Evolutionary conservation across 1,139 yeast genomes (phyloP).

Genomic region (Yamadazyma mexicana): DNA sequence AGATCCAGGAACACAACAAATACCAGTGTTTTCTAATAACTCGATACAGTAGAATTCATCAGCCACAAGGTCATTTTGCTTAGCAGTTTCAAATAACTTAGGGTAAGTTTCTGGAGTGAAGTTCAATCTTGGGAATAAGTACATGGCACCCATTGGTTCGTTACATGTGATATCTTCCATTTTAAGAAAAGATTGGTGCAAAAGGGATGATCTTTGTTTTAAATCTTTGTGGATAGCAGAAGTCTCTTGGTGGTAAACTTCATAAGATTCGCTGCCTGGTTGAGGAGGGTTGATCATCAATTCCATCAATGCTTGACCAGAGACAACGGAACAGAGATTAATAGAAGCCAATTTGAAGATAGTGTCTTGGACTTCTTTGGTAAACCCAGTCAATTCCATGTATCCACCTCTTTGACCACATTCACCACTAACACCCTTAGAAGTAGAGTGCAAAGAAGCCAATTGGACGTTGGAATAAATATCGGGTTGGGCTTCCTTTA

Average conservation of each 20-base stretch:
- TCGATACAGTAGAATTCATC: slow-evolving; percentile 89
- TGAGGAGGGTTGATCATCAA: slow-evolving; percentile 91
- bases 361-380: slow-evolving; percentile 64
- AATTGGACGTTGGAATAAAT: slow-evolving; percentile 73
- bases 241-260: slow-evolving; percentile 62
- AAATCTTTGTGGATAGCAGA: slow-evolving; percentile 60
- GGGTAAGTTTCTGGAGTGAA: slow-evolving; percentile 49
- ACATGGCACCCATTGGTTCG: slow-evolving; percentile 96
- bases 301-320: slow-evolving; percentile 92
- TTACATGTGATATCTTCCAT: slow-evolving; percentile 86
- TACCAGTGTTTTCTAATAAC: slow-evolving; percentile 85
- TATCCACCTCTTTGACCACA: slow-evolving; percentile 99
- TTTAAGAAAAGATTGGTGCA: slow-evolving; percentile 67
- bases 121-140: slow-evolving; percentile 78
- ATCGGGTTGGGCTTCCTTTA: slow-evolving; percentile 54
- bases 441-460: slow-evolving; percentile 92
- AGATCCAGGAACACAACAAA: slow-evolving; percentile 95
- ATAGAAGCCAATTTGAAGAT: slow-evolving; percentile 86
- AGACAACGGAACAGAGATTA: slow-evolving; percentile 87
- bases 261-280: slow-evolving; percentile 74
- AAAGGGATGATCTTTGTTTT: slow-evolving; percentile 56
- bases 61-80: slow-evolving; percentile 52
- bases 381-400: slow-evolving; percentile 88
- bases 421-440: slow-evolving; percentile 96
- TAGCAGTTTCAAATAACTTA: slow-evolving; percentile 63